Evolutionary conservation across 148 eudicot species (phyloP), one percentile per base, ranked within the genome.

Genomic region (Amaranthus hypochondriacus): DNA sequence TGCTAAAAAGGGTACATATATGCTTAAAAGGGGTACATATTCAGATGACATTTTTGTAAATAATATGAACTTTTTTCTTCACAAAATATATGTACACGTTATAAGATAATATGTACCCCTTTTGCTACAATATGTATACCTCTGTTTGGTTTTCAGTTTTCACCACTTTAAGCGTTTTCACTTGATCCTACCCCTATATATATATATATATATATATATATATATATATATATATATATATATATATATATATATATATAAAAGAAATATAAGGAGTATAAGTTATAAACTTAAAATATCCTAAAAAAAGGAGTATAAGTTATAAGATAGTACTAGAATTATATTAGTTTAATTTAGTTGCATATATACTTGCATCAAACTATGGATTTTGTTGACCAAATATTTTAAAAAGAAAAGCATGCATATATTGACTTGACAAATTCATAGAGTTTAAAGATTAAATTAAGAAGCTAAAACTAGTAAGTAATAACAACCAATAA

Each of bases 341-440:
- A 18, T 18, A 18, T 18, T 74, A 62, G 75, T 69, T 69, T 66
- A 54, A 79, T 42, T 11, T 80, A 58, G 82, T 76, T 75, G 39
- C 39, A 28, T 18, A 18, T 18, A 18, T 28, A 28, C 39, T 28
- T 28, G 70, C 57, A 80, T 66, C 79, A 52, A 60, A 73, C 66
- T 70, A 42, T 48, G 46, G 74, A 14, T 51, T 63, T 80, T 15
- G 82, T 80, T 80, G 82, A 71, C 76, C 79, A 58, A 80, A 75
- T 57, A 0, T 7, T n/a, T 7, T 56, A 57, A 56, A 62, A 50
- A 48, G 52, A 78, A 28, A 28, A 28, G 39, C 39, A 28, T 28
- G 39, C 39, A 28, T 28, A 28, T 28, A 28, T 28, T 49, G 58
- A 65, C 56, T 77, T 56, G 66, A 71, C 74, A 64, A 15, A 53